Percentiles rank a stretch among this genome's conserved stretches.
Conservation (phyloP, 1,139 yeast species). For the Magnusiomyces fungicola region DNA sequence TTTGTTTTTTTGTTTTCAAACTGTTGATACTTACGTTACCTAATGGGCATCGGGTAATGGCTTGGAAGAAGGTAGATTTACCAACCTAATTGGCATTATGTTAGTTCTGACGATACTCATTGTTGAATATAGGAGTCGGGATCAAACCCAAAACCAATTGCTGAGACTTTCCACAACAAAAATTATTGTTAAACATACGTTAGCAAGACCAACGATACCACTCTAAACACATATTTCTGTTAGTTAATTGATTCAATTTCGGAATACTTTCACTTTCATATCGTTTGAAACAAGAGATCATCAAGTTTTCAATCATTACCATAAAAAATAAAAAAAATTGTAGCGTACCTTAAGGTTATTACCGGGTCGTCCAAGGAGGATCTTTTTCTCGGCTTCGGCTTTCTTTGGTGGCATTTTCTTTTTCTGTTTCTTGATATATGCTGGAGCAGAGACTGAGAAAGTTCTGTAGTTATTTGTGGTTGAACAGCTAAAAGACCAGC, state of each 20-base stretch:
- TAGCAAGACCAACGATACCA: conserved; percentile 96
- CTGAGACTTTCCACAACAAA: too few relatives aligned
- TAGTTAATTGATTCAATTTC: neutral
- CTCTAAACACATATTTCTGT: conserved; percentile 33
- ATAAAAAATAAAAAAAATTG: too few relatives aligned
- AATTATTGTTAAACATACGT: conserved; percentile 29
- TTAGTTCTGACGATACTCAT: too few relatives aligned
- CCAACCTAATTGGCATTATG: too few relatives aligned
- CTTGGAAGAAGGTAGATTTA: conserved; percentile 70
- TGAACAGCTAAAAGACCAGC: neutral
- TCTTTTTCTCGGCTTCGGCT: conserved; percentile 81
- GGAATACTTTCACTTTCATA: neutral
- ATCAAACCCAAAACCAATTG: too few relatives aligned
- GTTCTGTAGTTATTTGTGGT: neutral
- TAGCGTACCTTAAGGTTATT: conserved; percentile 38
- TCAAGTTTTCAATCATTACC: too few relatives aligned
- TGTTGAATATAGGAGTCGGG: too few relatives aligned
- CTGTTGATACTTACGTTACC: conserved; percentile 47
- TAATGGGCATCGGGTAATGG: conserved; percentile 78
- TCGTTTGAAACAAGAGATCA: neutral
- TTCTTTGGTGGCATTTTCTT: conserved; percentile 85
- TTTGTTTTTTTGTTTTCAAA: neutral
- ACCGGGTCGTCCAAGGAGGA: conserved; percentile 96
- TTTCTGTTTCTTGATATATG: too few relatives aligned
- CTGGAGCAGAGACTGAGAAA: neutral